These are phyloP conservation scores for Salix brachista DNA, from an alignment of 345 rosid species.

Conservation along the genomic window DNA sequence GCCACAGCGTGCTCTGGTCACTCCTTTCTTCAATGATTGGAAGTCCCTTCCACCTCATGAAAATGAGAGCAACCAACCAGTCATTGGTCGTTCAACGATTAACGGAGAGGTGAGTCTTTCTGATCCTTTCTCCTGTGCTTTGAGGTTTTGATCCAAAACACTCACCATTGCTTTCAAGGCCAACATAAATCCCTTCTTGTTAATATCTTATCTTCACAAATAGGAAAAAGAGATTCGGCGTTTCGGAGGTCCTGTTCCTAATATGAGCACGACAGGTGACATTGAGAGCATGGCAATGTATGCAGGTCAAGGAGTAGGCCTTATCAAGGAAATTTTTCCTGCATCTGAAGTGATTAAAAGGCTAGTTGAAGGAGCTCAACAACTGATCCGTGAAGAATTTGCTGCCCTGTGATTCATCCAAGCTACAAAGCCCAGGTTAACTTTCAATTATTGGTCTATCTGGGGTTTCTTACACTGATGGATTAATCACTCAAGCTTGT, in stretches of 20 bases:
- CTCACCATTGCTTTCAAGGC: not conserved
- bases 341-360: slow-evolving; percentile 60
- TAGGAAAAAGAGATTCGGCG: slow-evolving; percentile 77
- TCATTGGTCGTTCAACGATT: slow-evolving; percentile 64
- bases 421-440: not conserved
- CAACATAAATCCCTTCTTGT: not conserved
- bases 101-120: slow-evolving; percentile 53
- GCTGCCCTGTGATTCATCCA: not conserved
- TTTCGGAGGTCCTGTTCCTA: slow-evolving; percentile 72
- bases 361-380: slow-evolving; percentile 66
- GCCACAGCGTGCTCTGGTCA: slow-evolving; percentile 64
- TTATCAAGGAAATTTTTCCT: slow-evolving; percentile 69
- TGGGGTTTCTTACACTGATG: not conserved
- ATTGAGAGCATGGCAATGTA: slow-evolving; percentile 91
- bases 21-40: slow-evolving; percentile 67
- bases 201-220: not conserved
- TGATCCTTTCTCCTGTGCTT: not conserved
- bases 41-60: slow-evolving; percentile 48
- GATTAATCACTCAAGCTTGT: not conserved
- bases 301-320: slow-evolving; percentile 80
- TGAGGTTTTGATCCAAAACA: not conserved
- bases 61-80: slow-evolving; percentile 64
- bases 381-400: slow-evolving; percentile 39
- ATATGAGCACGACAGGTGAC: slow-evolving; percentile 59
- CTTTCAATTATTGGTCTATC: not conserved